A percentile compares a stretch with the other conserved stretches of the same genome.
phyloP scores from a whole-genome alignment of 371 early-diverging fungal genomes.

The Cokeromyces recurvatus region DNA sequence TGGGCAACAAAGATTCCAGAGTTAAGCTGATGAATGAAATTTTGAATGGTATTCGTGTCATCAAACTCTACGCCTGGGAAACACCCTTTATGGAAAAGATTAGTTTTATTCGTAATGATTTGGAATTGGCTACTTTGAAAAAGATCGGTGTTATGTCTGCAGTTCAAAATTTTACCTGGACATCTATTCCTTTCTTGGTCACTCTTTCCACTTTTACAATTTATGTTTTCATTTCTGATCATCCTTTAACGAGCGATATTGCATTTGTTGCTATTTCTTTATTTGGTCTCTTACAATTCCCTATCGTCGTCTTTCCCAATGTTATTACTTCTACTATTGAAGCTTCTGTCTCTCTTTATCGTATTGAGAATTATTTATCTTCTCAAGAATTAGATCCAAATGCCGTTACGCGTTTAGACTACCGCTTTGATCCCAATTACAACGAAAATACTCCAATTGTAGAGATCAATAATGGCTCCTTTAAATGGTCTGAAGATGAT shows the following conservation, averaged over 20 bases:
- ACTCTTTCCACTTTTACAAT: conserved; percentile 81
- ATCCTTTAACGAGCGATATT: conserved; percentile 67
- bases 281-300: conserved; percentile 94
- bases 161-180: conserved; percentile 61
- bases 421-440: conserved; percentile 24
- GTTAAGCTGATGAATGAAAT: conserved; percentile 92
- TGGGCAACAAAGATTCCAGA: conserved; percentile 88
- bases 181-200: conserved; percentile 86
- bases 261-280: conserved; percentile 89
- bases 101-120: conserved; percentile 67
- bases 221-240: conserved; percentile 56
- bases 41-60: conserved; percentile 88
- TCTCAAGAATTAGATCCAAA: conserved; percentile 72
- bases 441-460: conserved; percentile 32
- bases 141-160: conserved; percentile 67
- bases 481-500: conserved; percentile 32
- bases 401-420: conserved; percentile 50
- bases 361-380: conserved; percentile 74
- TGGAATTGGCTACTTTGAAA: conserved; percentile 73
- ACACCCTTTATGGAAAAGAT: conserved; percentile 60
- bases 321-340: conserved; percentile 71
- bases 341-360: conserved; percentile 76
- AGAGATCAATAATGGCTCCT: conserved; percentile 30
- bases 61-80: conserved; percentile 87
- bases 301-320: conserved; percentile 66